Evolutionary conservation across 148 eudicot species (phyloP).

Genomic region (Rhododendron mucronatum): DNA sequence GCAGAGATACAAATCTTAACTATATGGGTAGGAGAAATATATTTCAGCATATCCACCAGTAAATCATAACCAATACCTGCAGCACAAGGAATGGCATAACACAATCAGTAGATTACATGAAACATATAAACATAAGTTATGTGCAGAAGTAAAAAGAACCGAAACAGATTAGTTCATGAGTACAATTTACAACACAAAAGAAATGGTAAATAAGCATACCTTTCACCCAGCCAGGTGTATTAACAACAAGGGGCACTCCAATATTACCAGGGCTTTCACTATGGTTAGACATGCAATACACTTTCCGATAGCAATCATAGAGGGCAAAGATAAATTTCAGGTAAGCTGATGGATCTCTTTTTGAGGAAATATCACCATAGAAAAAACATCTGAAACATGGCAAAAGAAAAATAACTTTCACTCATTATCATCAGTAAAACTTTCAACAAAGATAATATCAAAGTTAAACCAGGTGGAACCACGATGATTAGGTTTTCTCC

Average conservation of each 20-base stretch:
- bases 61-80: slow-evolving; percentile 77
- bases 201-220: slow-evolving; percentile 31
- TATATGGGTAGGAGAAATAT: slow-evolving; percentile 71
- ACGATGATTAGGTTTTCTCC: background rate
- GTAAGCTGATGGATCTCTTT: slow-evolving; percentile 72
- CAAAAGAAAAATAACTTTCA: background rate
- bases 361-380: slow-evolving; percentile 85
- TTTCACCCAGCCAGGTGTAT: slow-evolving; percentile 96
- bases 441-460: background rate
- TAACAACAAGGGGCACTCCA: slow-evolving; percentile 69
- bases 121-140: slow-evolving; percentile 11
- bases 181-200: background rate
- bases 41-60: slow-evolving; percentile 68
- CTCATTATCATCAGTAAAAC: background rate
- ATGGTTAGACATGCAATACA: slow-evolving; percentile 22
- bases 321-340: slow-evolving; percentile 47
- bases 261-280: slow-evolving; percentile 26
- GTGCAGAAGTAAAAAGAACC: background rate
- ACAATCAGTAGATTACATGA: slow-evolving; percentile 4
- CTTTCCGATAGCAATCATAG: slow-evolving; percentile 52
- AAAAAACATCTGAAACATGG: slow-evolving; percentile 71
- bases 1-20: slow-evolving; percentile 72
- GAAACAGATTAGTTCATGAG: background rate
- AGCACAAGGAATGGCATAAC: slow-evolving; percentile 11
- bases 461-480: background rate